Conservation (phyloP, 1,284 basidiomycete species). For the Ganoderma leucocontextum region DNA sequence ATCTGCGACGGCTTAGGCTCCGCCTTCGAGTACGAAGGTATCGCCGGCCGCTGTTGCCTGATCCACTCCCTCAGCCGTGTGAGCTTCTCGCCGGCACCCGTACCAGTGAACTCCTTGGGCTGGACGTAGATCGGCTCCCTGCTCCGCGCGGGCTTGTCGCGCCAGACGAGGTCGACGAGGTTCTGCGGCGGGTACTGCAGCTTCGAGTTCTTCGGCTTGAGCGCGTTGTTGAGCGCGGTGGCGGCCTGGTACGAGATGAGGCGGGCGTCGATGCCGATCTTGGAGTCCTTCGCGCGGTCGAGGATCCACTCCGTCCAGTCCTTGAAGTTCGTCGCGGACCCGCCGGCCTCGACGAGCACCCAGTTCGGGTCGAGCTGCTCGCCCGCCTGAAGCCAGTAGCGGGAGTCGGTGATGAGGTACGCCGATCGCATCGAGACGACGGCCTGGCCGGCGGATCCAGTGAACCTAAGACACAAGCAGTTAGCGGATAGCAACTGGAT, state of each 20-base stretch:
- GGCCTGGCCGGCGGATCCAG: slow-evolving; percentile 87
- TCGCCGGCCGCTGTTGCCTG: slow-evolving; percentile 60
- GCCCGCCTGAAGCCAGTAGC: slow-evolving; percentile 90
- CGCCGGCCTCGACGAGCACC: slow-evolving; percentile 76
- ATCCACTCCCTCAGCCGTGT: slow-evolving; percentile 70
- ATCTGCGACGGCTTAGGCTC: slow-evolving; percentile 68
- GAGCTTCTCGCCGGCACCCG: slow-evolving; percentile 67
- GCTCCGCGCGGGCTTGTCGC: slow-evolving; percentile 73
- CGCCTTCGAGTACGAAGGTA: slow-evolving; percentile 66
- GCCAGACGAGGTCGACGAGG: slow-evolving; percentile 88
- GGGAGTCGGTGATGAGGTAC: slow-evolving; percentile 86
- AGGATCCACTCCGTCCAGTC: slow-evolving; percentile 86
- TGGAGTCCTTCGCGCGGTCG: slow-evolving; percentile 58
- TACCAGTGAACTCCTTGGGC: slow-evolving; percentile 75
- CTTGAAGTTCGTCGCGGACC: slow-evolving; percentile 57
- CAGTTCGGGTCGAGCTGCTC: slow-evolving; percentile 83
- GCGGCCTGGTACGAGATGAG: slow-evolving; percentile 84
- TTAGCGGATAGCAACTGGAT: slow-evolving; percentile 3
- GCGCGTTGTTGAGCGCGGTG: slow-evolving; percentile 61
- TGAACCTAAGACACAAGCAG: slow-evolving; percentile 65
- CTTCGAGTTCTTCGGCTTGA: slow-evolving; percentile 64
- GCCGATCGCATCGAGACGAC: slow-evolving; percentile 74
- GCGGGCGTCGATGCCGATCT: slow-evolving; percentile 90
- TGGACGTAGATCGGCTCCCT: slow-evolving; percentile 80
- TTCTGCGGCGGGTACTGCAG: slow-evolving; percentile 80